These are phyloP conservation scores for Backusella luteola DNA, from an alignment of 192 early-diverging fungal genomes.

Conservation along the genomic window DNA sequence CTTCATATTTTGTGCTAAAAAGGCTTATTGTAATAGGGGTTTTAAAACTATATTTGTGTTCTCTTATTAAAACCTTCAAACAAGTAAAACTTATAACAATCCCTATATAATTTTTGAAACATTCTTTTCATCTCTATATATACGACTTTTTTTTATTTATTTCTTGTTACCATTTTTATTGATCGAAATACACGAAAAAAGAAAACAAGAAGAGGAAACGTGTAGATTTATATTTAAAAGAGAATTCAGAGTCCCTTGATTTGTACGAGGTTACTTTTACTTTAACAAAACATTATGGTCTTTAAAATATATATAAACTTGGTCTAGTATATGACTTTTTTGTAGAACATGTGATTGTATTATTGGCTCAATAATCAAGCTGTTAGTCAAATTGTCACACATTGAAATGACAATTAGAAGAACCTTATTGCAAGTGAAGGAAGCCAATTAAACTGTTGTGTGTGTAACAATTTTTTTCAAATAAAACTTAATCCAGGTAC, in stretches of 20 bases:
- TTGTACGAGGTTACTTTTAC: not conserved
- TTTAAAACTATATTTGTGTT: not conserved
- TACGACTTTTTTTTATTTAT: not conserved
- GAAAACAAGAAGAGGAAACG: not conserved
- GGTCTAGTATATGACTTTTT: not conserved
- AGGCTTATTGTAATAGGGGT: not conserved
- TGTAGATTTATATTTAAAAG: not conserved
- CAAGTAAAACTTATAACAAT: not conserved
- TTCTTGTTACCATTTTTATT: not conserved
- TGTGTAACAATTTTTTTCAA: not conserved
- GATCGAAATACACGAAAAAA: not conserved
- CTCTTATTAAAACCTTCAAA: not conserved
- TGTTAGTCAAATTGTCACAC: not conserved
- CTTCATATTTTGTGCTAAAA: not conserved
- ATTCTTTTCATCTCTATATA: not conserved
- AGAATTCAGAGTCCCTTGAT: slow-evolving; percentile 6
- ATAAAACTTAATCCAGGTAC: not conserved
- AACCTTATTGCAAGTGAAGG: not conserved
- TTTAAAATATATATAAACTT: not conserved
- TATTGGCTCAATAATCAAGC: not conserved
- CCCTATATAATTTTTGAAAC: not conserved
- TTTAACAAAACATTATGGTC: not conserved
- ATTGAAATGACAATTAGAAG: not conserved
- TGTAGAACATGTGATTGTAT: slow-evolving; percentile 2
- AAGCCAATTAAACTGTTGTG: not conserved